phyloP scores from a whole-genome alignment of 352 stramenopile genomes.

The Pythium guiyangense region DNA sequence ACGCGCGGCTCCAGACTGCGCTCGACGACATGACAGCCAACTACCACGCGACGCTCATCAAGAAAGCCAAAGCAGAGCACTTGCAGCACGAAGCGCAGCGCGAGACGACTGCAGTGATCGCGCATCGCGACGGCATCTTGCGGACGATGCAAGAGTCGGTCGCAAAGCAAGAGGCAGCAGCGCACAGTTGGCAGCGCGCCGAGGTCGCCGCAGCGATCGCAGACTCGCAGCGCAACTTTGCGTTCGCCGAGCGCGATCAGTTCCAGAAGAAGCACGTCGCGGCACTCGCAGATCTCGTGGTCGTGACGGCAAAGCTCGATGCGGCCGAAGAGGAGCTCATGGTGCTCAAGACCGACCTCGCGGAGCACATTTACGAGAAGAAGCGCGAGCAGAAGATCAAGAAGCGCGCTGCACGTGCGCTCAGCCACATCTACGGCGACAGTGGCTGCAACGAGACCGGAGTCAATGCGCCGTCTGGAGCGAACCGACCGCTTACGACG shows the following conservation, averaged over 20 bases:
- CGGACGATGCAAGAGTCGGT: conserved; percentile 40
- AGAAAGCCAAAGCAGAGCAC: conserved; percentile 26
- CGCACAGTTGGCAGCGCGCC: conserved; percentile 48
- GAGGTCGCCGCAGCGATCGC: conserved; percentile 52
- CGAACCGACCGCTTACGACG: neutral
- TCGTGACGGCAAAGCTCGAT: conserved; percentile 40
- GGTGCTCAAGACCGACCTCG: conserved; percentile 49
- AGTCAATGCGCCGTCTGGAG: no score
- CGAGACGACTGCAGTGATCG: conserved; percentile 28
- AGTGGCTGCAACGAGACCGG: conserved; percentile 9
- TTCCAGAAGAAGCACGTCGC: conserved; percentile 38
- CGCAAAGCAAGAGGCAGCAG: conserved; percentile 31
- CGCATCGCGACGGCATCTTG: conserved; percentile 46
- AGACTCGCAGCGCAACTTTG: conserved; percentile 67
- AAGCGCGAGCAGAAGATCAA: conserved; percentile 36
- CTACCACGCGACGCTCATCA: conserved; percentile 22
- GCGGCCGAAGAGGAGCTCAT: conserved; percentile 47
- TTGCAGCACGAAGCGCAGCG: conserved; percentile 19
- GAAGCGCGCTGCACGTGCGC: conserved; percentile 21
- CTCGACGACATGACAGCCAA: conserved; percentile 14
- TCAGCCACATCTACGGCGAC: conserved; percentile 8
- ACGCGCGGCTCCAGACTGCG: conserved; percentile 10
- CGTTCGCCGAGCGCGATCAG: conserved; percentile 49
- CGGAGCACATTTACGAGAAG: conserved; percentile 66
- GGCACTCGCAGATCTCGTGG: conserved; percentile 36